Evolutionary conservation across 169 alveolate species (phyloP).

Genomic region (Plasmodium malariae): DNA sequence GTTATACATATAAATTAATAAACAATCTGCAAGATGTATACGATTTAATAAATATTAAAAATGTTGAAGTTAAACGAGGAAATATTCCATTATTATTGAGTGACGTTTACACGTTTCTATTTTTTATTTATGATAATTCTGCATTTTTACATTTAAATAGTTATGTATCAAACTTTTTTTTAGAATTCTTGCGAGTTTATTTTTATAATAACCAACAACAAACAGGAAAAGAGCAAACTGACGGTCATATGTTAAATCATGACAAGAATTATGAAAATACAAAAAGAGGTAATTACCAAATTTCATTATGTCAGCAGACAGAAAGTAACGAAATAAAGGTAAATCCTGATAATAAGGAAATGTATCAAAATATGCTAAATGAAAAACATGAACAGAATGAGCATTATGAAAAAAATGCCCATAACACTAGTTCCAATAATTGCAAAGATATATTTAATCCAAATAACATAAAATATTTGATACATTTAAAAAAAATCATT

Average conservation of each 20-base stretch:
- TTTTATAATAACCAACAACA: slow-evolving; percentile 26
- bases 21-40: slow-evolving; percentile 26
- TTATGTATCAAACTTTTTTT: slow-evolving; percentile 36
- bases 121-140: slow-evolving; percentile 72
- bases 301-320: not conserved
- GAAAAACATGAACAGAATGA: not conserved
- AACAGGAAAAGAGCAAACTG: not conserved
- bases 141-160: slow-evolving; percentile 19
- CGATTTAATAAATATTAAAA: slow-evolving; percentile 44
- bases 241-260: not conserved
- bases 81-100: slow-evolving; percentile 26
- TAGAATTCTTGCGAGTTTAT: slow-evolving; percentile 58
- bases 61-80: slow-evolving; percentile 33
- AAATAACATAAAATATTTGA: slow-evolving; percentile 57
- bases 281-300: not conserved
- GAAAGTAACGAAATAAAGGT: not conserved
- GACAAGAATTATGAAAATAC: not conserved
- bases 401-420: not conserved
- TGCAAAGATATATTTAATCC: not conserved
- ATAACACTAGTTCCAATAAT: not conserved
- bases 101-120: slow-evolving; percentile 41
- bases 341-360: not conserved
- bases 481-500: slow-evolving; percentile 48
- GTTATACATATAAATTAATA: slow-evolving; percentile 6
- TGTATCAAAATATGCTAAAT: not conserved